Conservation (phyloP, 2,329 filamentous ascomycete genomes). For the Colletotrichum melonis region DNA sequence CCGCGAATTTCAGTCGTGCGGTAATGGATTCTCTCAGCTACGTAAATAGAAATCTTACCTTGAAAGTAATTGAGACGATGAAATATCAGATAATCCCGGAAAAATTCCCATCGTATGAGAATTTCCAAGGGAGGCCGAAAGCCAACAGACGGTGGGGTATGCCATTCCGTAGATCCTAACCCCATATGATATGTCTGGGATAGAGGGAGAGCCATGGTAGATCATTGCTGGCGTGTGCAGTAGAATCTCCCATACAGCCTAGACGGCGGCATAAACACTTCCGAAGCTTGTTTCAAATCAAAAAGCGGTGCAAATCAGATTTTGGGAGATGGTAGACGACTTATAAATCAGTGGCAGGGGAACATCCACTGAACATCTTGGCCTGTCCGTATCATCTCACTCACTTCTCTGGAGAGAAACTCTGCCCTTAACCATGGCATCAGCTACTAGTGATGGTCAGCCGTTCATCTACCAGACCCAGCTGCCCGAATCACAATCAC, state of each 20-base stretch:
- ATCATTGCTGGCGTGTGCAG: neutral
- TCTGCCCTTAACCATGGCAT: neutral
- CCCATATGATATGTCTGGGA: neutral
- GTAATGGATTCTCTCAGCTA: too few relatives aligned
- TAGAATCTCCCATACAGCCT: neutral
- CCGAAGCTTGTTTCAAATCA: neutral
- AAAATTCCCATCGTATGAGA: too few relatives aligned
- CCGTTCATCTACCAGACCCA: neutral
- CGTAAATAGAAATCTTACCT: too few relatives aligned
- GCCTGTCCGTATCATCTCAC: too few relatives aligned
- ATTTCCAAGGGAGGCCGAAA: too few relatives aligned
- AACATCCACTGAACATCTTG: too few relatives aligned
- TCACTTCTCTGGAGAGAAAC: neutral
- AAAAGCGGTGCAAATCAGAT: neutral
- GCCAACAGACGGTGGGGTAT: neutral
- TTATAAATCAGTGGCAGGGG: too few relatives aligned
- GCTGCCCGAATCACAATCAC: neutral
- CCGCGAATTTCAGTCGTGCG: too few relatives aligned
- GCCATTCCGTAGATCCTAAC: neutral
- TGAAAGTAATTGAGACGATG: too few relatives aligned
- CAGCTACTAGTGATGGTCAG: neutral
- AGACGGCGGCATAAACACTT: neutral
- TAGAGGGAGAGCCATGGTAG: neutral
- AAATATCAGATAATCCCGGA: too few relatives aligned
- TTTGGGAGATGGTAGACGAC: neutral